phyloP scores from a whole-genome alignment of 1,284 basidiomycete genomes.

The Schizophyllum commune region DNA sequence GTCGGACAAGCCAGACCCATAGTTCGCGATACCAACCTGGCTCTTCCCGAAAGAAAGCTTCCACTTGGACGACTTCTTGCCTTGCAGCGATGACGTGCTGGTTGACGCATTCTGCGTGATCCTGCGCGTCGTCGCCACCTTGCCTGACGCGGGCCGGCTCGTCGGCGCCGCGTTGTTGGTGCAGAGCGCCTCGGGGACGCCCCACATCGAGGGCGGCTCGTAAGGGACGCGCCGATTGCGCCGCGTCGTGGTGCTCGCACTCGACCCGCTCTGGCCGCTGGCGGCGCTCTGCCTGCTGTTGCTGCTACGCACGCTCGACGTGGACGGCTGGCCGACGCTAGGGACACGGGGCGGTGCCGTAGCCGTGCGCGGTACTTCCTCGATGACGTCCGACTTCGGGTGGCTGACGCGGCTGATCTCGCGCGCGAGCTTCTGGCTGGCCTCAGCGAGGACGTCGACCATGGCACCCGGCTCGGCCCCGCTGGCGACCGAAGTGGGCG shows the following conservation, averaged over 20 bases:
- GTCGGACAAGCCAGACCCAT: not conserved
- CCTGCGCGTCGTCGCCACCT: not conserved
- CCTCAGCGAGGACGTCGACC: constrained; percentile 66
- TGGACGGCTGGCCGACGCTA: not conserved
- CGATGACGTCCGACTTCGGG: constrained; percentile 20
- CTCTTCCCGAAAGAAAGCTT: constrained; percentile 67
- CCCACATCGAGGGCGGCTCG: not conserved
- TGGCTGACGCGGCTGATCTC: constrained; percentile 59
- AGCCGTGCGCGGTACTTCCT: not conserved
- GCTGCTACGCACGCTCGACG: not conserved
- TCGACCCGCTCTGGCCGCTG: not conserved
- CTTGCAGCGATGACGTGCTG: constrained; percentile 19
- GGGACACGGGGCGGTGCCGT: not conserved
- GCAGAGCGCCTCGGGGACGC: not conserved
- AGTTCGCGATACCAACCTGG: not conserved
- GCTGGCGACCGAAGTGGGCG: constrained; percentile 16
- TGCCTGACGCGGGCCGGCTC: not conserved
- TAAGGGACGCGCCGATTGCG: not conserved
- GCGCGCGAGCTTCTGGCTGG: constrained; percentile 75
- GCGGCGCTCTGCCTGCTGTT: not conserved
- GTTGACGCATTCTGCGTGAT: constrained; percentile 20
- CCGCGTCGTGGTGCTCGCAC: not conserved
- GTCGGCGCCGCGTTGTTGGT: not conserved
- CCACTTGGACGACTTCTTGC: constrained; percentile 76
- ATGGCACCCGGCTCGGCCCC: constrained; percentile 39